Base-by-base conservation (phyloP, 1,284 basidiomycete species). In the Ganoderma lingzhi region DNA sequence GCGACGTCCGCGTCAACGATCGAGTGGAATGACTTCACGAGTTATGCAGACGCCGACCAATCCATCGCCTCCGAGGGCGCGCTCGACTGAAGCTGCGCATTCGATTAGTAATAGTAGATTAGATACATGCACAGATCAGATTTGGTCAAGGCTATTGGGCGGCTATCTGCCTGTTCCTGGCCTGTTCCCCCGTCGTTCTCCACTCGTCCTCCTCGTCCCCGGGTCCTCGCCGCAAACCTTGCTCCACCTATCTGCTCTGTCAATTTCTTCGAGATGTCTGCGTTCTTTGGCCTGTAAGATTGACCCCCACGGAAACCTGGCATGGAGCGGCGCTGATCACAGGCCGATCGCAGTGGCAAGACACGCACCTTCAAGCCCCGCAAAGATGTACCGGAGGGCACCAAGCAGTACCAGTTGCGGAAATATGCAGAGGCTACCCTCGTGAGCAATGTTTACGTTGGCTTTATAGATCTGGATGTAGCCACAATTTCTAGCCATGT, bases 391-490 rank as follows among this genome's bases (percentile, higher is more conserved):
- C 93, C 96, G 9, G 96, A 97, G 80, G 96, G 96, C 51, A 97
- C 96, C 42, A 98, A 97, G 81, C 96, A 98, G 80, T 98, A 97
- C 82, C 97, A 98, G 82, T 85, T 99, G 73, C 91, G 97, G 80
- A 96, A 97, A 81, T 98, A 98, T 81, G 97, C 97, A 15, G 97
- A 99, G 80, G 96, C 96, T 42, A 99, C 97, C 14, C 84, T 99
- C 78, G 96, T 97, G 79, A 76, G 87, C 74, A 32, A 39, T 39
- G 6, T 32, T 55, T 6, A 14, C 53, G 23, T 35, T 35, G 58
- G 15, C 23, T 41, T n/a, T 39, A 60, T 61, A 6, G 10, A 32
- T 35, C 19, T 61, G 30, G 3, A 9, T 56, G 23, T 6, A 15
- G 53, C 28, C 53, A 32, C 32, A 30, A 56, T 35, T 32, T 12